Evolutionary conservation across 495 filamentous ascomycete species (phyloP).

Genomic region (Xylaria acuta): DNA sequence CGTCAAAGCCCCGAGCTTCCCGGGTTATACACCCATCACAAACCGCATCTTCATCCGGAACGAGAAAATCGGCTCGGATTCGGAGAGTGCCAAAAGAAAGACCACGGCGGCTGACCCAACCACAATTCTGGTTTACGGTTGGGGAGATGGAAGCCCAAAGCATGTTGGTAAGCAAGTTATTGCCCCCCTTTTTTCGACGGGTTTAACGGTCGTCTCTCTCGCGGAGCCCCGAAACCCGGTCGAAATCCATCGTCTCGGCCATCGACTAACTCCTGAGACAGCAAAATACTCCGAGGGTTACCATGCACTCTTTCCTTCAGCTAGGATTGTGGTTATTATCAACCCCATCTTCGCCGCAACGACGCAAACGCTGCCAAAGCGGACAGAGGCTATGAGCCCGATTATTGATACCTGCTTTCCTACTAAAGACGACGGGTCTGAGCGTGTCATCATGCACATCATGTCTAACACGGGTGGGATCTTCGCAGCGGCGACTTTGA

Average conservation of each 20-base stretch:
- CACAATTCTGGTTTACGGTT: conserved; percentile 56
- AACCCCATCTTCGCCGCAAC: conserved; percentile 54
- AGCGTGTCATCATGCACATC: conserved; percentile 53
- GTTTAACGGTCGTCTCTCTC: background rate
- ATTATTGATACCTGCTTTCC: conserved; percentile 55
- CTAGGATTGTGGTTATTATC: conserved; percentile 56
- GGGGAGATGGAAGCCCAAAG: conserved; percentile 61
- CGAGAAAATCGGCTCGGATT: conserved; percentile 29
- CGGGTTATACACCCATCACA: conserved; percentile 47
- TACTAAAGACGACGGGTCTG: conserved; percentile 32
- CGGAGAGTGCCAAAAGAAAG: conserved; percentile 19
- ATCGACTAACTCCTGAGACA: background rate
- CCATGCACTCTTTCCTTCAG: conserved; percentile 53
- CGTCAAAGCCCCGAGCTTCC: conserved; percentile 30
- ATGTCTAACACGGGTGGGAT: conserved; percentile 62
- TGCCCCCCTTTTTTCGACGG: conserved; percentile 15
- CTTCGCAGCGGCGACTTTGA: conserved; percentile 54
- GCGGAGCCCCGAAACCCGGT: background rate
- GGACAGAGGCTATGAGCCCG: conserved; percentile 56
- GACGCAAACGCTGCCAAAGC: conserved; percentile 48
- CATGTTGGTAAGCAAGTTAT: conserved; percentile 40
- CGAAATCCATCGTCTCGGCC: background rate
- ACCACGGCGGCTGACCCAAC: conserved; percentile 39
- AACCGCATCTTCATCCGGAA: conserved; percentile 48
- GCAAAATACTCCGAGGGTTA: conserved; percentile 61